phyloP scores from a whole-genome alignment of 768 basidiomycete species.

The Lactarius trivialis region DNA sequence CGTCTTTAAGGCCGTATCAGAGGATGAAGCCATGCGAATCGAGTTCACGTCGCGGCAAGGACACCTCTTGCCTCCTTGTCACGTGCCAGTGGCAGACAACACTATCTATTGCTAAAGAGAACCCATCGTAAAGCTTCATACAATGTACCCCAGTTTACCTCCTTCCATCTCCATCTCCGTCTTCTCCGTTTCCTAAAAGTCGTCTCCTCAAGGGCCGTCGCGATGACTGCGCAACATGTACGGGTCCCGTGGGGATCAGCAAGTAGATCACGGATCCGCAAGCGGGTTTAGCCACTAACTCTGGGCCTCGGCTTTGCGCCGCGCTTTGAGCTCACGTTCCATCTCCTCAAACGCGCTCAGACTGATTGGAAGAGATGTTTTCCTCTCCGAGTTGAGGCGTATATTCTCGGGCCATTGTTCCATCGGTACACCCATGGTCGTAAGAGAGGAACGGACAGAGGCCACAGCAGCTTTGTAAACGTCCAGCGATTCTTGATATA shows the following conservation, averaged over 20 bases:
- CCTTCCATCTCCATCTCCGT: neutral
- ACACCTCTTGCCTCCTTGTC: neutral
- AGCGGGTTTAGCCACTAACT: conserved; percentile 10
- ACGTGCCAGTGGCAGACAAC: neutral
- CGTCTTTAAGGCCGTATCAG: conserved; percentile 60
- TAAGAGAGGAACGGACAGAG: conserved; percentile 45
- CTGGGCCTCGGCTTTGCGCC: conserved; percentile 29
- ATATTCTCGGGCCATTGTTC: conserved; percentile 60
- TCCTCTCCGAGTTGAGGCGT: conserved; percentile 24
- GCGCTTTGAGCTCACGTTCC: conserved; percentile 50
- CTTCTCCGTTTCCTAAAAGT: neutral
- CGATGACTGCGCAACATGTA: neutral
- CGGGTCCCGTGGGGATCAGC: conserved; percentile 4
- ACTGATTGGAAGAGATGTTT: conserved; percentile 30
- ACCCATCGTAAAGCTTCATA: conserved; percentile 47
- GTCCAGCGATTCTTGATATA: conserved; percentile 69
- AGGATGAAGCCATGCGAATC: conserved; percentile 29
- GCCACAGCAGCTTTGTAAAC: conserved; percentile 53
- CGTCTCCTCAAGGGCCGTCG: neutral
- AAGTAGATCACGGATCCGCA: conserved; percentile 13
- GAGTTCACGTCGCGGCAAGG: neutral
- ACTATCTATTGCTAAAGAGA: conserved; percentile 41
- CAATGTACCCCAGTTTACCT: conserved; percentile 21
- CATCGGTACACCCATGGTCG: conserved; percentile 43
- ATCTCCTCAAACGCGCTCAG: conserved; percentile 67